Base-by-base conservation (phyloP, 441 rosid genomes). In the Francoa sonchifolia region DNA sequence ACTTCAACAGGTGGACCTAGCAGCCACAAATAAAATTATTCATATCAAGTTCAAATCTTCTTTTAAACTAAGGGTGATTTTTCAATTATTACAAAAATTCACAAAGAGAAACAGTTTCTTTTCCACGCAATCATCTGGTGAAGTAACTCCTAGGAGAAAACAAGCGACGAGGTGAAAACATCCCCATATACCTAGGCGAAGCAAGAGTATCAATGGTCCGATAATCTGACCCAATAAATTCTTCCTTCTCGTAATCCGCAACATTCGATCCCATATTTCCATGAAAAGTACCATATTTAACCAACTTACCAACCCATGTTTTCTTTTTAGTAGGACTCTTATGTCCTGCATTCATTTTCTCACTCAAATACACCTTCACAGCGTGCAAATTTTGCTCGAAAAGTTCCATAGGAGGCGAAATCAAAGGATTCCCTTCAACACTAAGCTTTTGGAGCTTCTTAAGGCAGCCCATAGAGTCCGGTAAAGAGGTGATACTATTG, bases 401-500 rank as follows among this genome's bases (percentile, higher is more conserved):
- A 8, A 87, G 77, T 51, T 79, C 89, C 40, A 59, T 28, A 0
- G 92, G 88, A 0, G 94, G 93, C 0, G 86, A 79, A 23, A 68
- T 72, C 0, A 87, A 71, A 0, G 94, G 94, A 66, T 82, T 87
- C 8, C 97, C 97, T 47, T 87, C 75, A 0, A 77, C 76, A 9
- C 64, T 42, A 0, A 87, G 79, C 66, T 72, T 80, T 26, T 73
- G 62, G 3, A 82, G 61, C 72, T 69, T 69, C 56, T 72, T 69
- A 36, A 87, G 73, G 55, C 92, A 80, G 9, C 92, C 89, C 3
- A 87, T 67, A n/a, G 94, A 77, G 33, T 76, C 74, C 0, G 97
- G 94, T 33, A 87, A 55, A 18, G 19, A 17, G 1, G 61, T 55
- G 41, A 87, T 87, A 42, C 55, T 70, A 68, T 87, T 87, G 71